These are phyloP conservation scores for Pigoraptor vietnamica DNA, from an alignment of 78 protist species.

Conservation along the genomic window DNA sequence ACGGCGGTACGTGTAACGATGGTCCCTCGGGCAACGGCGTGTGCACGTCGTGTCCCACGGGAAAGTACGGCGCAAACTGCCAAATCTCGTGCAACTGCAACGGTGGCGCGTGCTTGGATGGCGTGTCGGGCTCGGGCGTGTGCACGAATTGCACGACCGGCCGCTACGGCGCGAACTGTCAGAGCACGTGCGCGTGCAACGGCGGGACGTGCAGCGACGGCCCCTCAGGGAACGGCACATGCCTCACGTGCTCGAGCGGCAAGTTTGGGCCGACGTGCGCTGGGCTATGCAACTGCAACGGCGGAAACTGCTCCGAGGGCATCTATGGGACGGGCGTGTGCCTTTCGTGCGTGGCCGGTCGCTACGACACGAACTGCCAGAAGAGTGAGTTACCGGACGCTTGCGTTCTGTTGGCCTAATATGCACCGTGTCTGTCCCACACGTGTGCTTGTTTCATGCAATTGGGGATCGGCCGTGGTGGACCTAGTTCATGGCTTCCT, in stretches of 20 bases:
- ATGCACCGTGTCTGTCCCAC: neutral
- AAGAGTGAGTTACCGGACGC: no score
- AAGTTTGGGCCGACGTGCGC: neutral
- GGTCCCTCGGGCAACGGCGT: neutral
- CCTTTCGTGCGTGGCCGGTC: neutral
- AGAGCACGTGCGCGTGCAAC: neutral
- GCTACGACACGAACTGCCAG: neutral
- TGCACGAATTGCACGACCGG: neutral
- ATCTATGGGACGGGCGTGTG: neutral
- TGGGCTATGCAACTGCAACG: neutral
- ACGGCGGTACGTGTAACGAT: neutral
- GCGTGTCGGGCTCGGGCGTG: neutral
- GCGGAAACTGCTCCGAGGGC: neutral
- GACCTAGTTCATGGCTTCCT: neutral
- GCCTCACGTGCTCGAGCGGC: neutral
- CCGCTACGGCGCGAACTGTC: neutral
- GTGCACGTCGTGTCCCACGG: neutral
- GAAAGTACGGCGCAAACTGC: neutral
- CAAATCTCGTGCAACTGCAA: neutral
- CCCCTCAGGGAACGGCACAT: neutral
- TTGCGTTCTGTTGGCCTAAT: neutral
- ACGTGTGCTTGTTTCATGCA: neutral
- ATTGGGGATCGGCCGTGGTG: no score
- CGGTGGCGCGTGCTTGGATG: neutral
- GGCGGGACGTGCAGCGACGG: neutral